A percentile compares a stretch with the other conserved stretches of the same genome.
phyloP scores from a whole-genome alignment of 306 rosid species.

The Gynostemma pentaphyllum region DNA sequence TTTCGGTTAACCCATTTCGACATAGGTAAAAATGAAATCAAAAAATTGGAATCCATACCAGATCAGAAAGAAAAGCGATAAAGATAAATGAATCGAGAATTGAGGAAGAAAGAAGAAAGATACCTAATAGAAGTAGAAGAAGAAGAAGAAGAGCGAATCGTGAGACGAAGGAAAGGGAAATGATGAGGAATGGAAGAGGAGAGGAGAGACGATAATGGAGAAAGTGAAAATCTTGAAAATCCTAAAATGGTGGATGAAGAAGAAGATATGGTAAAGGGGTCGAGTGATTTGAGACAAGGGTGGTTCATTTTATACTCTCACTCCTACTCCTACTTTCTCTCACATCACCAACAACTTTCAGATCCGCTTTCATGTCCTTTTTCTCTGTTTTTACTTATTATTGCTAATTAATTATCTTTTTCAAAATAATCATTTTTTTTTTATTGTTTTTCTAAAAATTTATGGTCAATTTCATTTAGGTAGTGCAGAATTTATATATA shows the following conservation, averaged over 20 bases:
- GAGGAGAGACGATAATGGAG: constrained; percentile 2
- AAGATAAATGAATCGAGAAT: not conserved
- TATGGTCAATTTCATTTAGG: too few relatives aligned
- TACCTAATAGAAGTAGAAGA: constrained; percentile 8
- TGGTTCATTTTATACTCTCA: constrained; percentile 5
- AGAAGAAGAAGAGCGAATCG: not conserved
- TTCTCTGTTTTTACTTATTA: not conserved
- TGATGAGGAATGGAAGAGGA: constrained; percentile 1
- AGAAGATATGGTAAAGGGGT: not conserved
- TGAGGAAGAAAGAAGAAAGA: not conserved
- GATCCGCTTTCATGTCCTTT: not conserved
- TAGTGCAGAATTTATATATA: too few relatives aligned
- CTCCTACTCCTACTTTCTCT: not conserved
- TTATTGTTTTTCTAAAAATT: too few relatives aligned
- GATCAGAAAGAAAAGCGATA: too few relatives aligned
- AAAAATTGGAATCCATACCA: too few relatives aligned
- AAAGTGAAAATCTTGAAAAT: not conserved
- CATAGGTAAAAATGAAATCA: too few relatives aligned
- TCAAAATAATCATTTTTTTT: too few relatives aligned
- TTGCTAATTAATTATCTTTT: not conserved
- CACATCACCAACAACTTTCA: not conserved
- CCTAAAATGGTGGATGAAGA: not conserved
- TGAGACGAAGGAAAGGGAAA: not conserved
- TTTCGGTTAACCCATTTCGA: too few relatives aligned
- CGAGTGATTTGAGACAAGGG: not conserved